phyloP scores from a whole-genome alignment of 371 early-diverging fungal species.

The Lichtheimia corymbifera region DNA sequence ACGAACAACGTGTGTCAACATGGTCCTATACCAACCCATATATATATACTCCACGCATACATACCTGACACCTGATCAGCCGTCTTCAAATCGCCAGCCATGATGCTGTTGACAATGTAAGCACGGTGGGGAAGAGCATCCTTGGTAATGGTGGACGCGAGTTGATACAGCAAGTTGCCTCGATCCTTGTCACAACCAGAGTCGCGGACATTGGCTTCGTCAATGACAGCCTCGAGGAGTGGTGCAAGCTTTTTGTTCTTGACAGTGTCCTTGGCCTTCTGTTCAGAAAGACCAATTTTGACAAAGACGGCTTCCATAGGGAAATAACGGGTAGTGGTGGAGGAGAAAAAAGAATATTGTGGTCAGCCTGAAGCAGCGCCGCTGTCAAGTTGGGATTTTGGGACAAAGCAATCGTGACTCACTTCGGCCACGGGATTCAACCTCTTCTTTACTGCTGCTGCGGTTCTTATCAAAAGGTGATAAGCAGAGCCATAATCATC shows the following conservation, averaged over 20 bases:
- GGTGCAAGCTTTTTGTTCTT: constrained; percentile 93
- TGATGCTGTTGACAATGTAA: constrained; percentile 79
- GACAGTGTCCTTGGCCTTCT: constrained; percentile 93
- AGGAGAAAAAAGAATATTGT: no score
- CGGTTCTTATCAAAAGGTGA: no score
- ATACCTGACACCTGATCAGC: constrained; percentile 92
- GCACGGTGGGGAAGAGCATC: constrained; percentile 72
- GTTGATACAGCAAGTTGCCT: constrained; percentile 82
- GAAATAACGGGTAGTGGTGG: no score
- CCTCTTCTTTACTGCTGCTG: no score
- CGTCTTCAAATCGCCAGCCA: constrained; percentile 67
- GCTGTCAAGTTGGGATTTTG: no score
- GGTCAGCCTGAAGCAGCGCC: no score
- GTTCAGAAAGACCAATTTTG: constrained; percentile 85
- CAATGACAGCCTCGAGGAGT: constrained; percentile 64
- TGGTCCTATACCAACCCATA: no score
- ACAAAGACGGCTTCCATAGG: constrained; percentile 60
- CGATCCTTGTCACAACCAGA: constrained; percentile 64
- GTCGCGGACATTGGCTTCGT: constrained; percentile 65
- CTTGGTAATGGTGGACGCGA: constrained; percentile 86
- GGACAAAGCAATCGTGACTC: no score
- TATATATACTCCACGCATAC: background rate
- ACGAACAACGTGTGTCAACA: background rate
- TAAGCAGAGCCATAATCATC: no score
- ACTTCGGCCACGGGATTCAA: no score